Percentiles rank a stretch among this genome's conserved stretches.
phyloP scores from a whole-genome alignment of 2,329 filamentous ascomycete genomes.

The Paecilomyces dactylethromorphus region DNA sequence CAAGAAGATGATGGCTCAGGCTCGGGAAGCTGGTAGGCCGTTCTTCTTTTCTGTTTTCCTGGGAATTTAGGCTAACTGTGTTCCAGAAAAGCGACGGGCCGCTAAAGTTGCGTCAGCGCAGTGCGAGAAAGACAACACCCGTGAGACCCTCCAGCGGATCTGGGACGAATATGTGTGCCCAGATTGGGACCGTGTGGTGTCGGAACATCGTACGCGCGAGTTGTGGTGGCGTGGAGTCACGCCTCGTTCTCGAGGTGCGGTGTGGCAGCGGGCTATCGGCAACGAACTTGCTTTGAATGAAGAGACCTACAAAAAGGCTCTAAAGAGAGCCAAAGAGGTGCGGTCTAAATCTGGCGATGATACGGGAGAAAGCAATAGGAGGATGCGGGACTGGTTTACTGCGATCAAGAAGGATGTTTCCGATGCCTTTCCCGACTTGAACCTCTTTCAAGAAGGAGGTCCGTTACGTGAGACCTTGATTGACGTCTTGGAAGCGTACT shows the following conservation, averaged over 20 bases:
- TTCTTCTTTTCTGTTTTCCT: background rate
- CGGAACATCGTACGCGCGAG: slow-evolving; percentile 50
- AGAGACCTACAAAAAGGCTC: slow-evolving; percentile 51
- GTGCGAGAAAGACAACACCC: slow-evolving; percentile 46
- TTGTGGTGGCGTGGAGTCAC: slow-evolving; percentile 61
- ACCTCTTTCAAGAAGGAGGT: slow-evolving; percentile 49
- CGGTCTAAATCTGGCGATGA: slow-evolving; percentile 38
- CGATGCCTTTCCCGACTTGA: slow-evolving; percentile 51
- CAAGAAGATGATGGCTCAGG: slow-evolving; percentile 59
- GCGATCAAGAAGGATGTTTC: slow-evolving; percentile 49
- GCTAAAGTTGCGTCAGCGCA: slow-evolving; percentile 41
- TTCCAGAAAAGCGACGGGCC: slow-evolving; percentile 43
- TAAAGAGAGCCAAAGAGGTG: slow-evolving; percentile 48
- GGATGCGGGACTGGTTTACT: slow-evolving; percentile 46
- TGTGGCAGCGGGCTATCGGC: slow-evolving; percentile 56
- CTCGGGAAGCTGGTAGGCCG: slow-evolving; percentile 49
- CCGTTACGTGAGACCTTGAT: slow-evolving; percentile 51
- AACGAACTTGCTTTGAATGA: slow-evolving; percentile 54
- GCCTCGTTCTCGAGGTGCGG: slow-evolving; percentile 47
- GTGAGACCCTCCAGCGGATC: slow-evolving; percentile 50
- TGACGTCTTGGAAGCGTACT: slow-evolving; percentile 56
- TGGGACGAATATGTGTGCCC: slow-evolving; percentile 58
- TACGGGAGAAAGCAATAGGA: slow-evolving; percentile 35
- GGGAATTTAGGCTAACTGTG: slow-evolving; percentile 6
- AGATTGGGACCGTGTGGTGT: slow-evolving; percentile 51